Evolutionary conservation across 192 early-diverging fungal species (phyloP), one percentile per base, ranked within the genome.

Genomic region (Pilaira anomala): DNA sequence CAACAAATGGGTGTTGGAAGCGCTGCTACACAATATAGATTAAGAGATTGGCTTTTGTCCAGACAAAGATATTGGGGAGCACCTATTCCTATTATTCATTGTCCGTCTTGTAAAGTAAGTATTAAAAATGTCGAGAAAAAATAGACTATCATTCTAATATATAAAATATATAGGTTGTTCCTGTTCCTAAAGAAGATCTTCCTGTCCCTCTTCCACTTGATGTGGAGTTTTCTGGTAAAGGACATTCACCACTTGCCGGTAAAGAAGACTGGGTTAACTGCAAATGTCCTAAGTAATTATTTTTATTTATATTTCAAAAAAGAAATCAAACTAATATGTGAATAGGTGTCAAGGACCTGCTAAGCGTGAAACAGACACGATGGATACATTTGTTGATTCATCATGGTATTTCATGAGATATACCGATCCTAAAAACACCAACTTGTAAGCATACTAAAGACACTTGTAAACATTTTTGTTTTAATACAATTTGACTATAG

Each of bases 371-470:
- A 87, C 88, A 13, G 96, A 98, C 60, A 96, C 96, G 2, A 94
- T 98, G 86, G 96, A 98, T 67, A 98, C 96, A 3, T 98, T 98
- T 83, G 90, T 98, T 7, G 96, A 98, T 67, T 96, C 93, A 3
- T 90, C 96, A 0, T 98, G 94, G 94, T 98, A 98, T 65, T 98
- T 88, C 80, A 75, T 98, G 68, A 80, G 96, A 48, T 94, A 82
- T 63, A 65, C 85, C 0, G 94, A 96, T 65, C 79, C 93, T 1
- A 70, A 87, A 13, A 96, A 94, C 74, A 51, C 44, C n/a, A 19
- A 24, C 2, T 42, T 68, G 75, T 76, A 76, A 59, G 77, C 62
- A 55, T 14, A 16, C 7, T 53, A 21, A 9, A 26, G 8, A 14
- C 5, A 36, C 9, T 7, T 16, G 30, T 14, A 49, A n/a, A 77